phyloP scores from a whole-genome alignment of 2,329 filamentous ascomycete species.

The Geosmithia morbida region DNA sequence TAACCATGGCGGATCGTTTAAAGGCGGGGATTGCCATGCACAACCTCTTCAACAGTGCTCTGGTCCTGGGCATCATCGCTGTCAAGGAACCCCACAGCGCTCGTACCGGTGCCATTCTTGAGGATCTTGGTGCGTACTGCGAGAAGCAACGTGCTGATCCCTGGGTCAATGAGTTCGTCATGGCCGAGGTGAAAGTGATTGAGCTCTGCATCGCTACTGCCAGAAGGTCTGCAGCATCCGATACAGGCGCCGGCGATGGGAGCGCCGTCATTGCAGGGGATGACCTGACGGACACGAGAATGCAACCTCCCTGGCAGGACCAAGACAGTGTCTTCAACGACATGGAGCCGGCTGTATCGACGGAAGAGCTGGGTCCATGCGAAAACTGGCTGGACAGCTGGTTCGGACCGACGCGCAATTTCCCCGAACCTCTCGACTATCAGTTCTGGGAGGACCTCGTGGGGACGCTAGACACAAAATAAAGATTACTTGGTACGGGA shows the following conservation, averaged over 20 bases:
- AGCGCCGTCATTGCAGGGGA: not conserved
- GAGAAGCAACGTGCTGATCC: slow-evolving; percentile 22
- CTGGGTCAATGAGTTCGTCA: slow-evolving; percentile 23
- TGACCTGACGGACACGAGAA: not conserved
- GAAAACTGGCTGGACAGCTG: slow-evolving; percentile 7
- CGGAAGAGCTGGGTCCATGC: not conserved
- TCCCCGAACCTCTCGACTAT: slow-evolving; percentile 9
- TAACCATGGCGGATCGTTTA: slow-evolving; percentile 15
- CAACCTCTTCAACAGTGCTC: slow-evolving; percentile 25
- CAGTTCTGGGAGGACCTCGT: slow-evolving; percentile 9
- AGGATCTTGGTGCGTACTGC: slow-evolving; percentile 23
- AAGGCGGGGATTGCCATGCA: slow-evolving; percentile 19
- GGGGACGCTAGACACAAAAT: slow-evolving; percentile 3
- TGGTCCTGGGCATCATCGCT: slow-evolving; percentile 17
- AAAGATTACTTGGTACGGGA: not conserved
- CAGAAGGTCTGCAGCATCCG: slow-evolving; percentile 3
- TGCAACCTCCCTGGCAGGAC: not conserved
- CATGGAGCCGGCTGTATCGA: not conserved
- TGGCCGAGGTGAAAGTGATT: slow-evolving; percentile 24
- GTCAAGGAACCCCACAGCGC: slow-evolving; percentile 14
- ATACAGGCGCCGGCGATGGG: slow-evolving; percentile 1
- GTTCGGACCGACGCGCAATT: slow-evolving; percentile 8
- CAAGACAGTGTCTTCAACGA: not conserved
- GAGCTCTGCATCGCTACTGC: slow-evolving; percentile 20
- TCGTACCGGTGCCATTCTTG: slow-evolving; percentile 16